phyloP scores from a whole-genome alignment of 2,329 filamentous ascomycete genomes.

The Calcarisporium arbuscula region DNA sequence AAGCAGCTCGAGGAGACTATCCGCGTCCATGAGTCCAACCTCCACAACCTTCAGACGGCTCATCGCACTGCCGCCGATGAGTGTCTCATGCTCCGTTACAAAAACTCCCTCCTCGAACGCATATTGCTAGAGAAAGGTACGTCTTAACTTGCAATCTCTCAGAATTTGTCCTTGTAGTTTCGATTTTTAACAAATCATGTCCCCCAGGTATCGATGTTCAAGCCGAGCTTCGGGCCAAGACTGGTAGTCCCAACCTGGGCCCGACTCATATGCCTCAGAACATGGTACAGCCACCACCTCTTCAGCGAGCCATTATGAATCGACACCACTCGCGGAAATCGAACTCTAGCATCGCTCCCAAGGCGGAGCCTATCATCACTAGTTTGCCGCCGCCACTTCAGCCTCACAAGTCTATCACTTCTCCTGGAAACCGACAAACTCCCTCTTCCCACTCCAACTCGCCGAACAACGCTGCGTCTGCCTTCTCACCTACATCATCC shows the following conservation, averaged over 20 bases:
- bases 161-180: not conserved
- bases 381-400: constrained; percentile 40
- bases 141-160: constrained; percentile 2
- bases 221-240: constrained; percentile 88
- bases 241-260: constrained; percentile 73
- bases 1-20: constrained; percentile 98
- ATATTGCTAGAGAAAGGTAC: constrained; percentile 93
- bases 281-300: constrained; percentile 65
- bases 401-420: constrained; percentile 50
- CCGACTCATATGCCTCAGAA: constrained; percentile 62
- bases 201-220: constrained; percentile 86
- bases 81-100: constrained; percentile 96
- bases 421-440: constrained; percentile 71
- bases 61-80: constrained; percentile 93
- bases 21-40: constrained; percentile 89
- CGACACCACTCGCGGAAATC: constrained; percentile 70
- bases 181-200: not conserved
- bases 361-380: constrained; percentile 51
- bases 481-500: constrained; percentile 37
- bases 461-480: constrained; percentile 42
- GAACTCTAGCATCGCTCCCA: constrained; percentile 68
- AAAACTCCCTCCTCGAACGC: constrained; percentile 92
- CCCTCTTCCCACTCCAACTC: constrained; percentile 68
- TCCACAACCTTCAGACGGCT: constrained; percentile 87
- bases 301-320: constrained; percentile 76